A percentile compares a stretch with the other conserved stretches of the same genome.
phyloP scores from a whole-genome alignment of 78 protist genomes.

The Dictyostelium brefeldianum region DNA sequence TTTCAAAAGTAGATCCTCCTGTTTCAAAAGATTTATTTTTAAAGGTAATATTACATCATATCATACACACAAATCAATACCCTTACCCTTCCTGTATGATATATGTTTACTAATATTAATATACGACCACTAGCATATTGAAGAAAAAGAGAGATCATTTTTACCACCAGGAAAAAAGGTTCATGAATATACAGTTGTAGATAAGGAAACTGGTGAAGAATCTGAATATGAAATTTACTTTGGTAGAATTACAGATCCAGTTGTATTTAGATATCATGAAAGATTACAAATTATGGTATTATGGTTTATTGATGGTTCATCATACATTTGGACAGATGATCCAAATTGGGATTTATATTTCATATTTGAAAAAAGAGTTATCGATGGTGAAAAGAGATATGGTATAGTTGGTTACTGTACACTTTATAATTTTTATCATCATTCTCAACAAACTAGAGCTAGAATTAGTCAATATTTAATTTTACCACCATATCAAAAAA shows the following conservation, averaged over 20 bases:
- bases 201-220: conserved; percentile 53
- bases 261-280: conserved; percentile 37
- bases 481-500: conserved; percentile 72
- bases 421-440: conserved; percentile 74
- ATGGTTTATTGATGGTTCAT: conserved; percentile 72
- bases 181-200: conserved; percentile 30
- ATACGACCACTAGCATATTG: conserved; percentile 24
- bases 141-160: conserved; percentile 52
- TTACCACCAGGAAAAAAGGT: conserved; percentile 45
- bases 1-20: conserved; percentile 69
- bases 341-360: conserved; percentile 71
- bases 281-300: conserved; percentile 47
- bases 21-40: conserved; percentile 4
- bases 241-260: conserved; percentile 59
- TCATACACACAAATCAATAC: no score
- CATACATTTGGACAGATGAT: conserved; percentile 33
- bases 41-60: no score
- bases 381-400: conserved; percentile 57
- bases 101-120: neutral
- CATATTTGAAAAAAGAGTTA: conserved; percentile 28
- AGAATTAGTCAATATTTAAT: conserved; percentile 59
- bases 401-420: conserved; percentile 66
- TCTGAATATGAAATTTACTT: conserved; percentile 47
- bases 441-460: conserved; percentile 51
- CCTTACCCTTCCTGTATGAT: no score